Base-by-base conservation (phyloP, 805 yeast species). In the Ogataea ganodermae region DNA sequence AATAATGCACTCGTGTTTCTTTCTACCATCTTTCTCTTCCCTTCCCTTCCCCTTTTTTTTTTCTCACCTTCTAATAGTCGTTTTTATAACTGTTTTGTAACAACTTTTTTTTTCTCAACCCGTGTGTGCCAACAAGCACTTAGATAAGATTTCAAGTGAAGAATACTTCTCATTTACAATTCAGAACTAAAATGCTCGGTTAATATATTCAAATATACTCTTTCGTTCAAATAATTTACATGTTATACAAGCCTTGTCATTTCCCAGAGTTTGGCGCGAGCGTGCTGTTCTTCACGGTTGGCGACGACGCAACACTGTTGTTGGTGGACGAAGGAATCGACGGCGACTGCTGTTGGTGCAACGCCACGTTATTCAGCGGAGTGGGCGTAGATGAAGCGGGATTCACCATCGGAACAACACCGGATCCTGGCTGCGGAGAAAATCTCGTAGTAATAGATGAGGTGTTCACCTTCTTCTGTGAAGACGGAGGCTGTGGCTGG, bases 401-500 rank as follows among this genome's bases (percentile, higher is more conserved):
- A 31, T 42, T 48, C 35, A 44, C 52, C 45, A 48, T 42, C 9
- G 53, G 48, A 26, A 45, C 48, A 22, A 51, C 58, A 9, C 49
- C 51, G 9, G 57, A 46, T 1, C 62, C 61, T 3, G 64, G 61
- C 38, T 63, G 68, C 7, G 66, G 67, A 13, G 66, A 57, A 41
- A 60, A 59, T 46, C 68, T 49, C 3, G 66, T 60, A 9, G 67
- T 53, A 4, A 61, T 56, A 3, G 65, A 46, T 1, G 63, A 46
- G 22, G 54, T 27, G 41, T 49, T 51, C 40, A 50, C 45, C 48
- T 60, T 53, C 38, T 46, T 52, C 41, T 55, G 56, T 4, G 50
- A 48, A 22, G 46, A 52, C 10, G 42, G 46, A 35, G 51, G 53
- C 42, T 64, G 69, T 38, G 61, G 68, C 48, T 68, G 71, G 17